Conservation (phyloP, 225 moss, liverwort and hornwort genomes). For the Pseudoscleropodium purum region DNA sequence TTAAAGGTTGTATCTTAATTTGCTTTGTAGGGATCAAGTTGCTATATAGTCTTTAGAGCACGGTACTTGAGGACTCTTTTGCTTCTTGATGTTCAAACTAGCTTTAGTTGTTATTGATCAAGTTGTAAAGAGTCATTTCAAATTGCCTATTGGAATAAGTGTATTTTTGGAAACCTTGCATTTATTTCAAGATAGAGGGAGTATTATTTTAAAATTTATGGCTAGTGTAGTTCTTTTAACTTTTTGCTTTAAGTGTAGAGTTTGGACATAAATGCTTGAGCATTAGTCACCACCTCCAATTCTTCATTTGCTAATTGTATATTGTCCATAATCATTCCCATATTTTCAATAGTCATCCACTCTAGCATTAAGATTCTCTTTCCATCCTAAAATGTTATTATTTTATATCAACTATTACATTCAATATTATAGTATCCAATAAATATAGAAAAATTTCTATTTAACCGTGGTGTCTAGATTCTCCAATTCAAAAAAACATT, state of each 20-base stretch:
- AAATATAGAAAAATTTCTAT: background rate
- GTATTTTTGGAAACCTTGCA: too few species aligned
- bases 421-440: background rate
- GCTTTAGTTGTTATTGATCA: too few species aligned
- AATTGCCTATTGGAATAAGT: too few species aligned
- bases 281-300: background rate
- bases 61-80: too few species aligned
- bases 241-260: background rate
- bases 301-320: background rate
- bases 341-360: background rate
- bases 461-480: background rate
- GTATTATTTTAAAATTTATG: background rate
- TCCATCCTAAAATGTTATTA: background rate
- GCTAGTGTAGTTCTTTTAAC: background rate
- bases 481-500: background rate
- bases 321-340: background rate
- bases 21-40: too few species aligned
- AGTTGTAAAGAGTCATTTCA: too few species aligned
- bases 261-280: background rate
- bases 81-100: too few species aligned
- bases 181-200: too few species aligned
- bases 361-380: background rate
- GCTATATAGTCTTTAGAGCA: too few species aligned
- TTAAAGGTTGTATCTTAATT: too few species aligned
- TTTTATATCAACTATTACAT: background rate